Evolutionary conservation across 805 yeast species (phyloP), one percentile per base, ranked within the genome.

Genomic region (Starmerella roubikii): DNA sequence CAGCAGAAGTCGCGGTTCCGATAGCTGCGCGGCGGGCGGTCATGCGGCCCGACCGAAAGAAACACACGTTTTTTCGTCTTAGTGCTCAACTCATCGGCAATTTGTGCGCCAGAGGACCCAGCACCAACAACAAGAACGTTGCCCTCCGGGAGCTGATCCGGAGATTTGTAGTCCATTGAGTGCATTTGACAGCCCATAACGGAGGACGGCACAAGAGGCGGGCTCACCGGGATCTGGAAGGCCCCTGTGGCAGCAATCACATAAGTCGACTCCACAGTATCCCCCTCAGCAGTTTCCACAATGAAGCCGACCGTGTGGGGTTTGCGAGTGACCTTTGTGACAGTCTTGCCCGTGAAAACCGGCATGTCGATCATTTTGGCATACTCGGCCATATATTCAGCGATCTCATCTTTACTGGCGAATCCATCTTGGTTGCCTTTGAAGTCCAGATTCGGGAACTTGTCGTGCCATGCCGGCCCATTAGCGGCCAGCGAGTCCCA

Each of bases 401-500:
- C 40, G 4, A 45, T 32, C 27, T 11, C 19, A 10, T 42, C 47
- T 31, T 45, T 45, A 20, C 30, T 8, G 11, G 30, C 42, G 17
- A 45, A 45, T 4, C 16, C 35, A 18, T 45, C 44, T 13, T 25
- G 26, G 20, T 33, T 35, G 11, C 37, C 37, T 4, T 12, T 13
- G 19, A 40, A 38, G 26, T 40, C 34, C n/a, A 42, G 37, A 9
- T 39, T 32, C 7, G 49, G 49, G 29, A 45, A 45, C 27, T 37
- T 36, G 30, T 45, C 49, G 39, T 45, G 49, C 49, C 49, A 45
- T 4, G 47, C 46, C 3, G 49, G 49, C 7, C 49, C 49, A 32
- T 45, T 45, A 16, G 49, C 45, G 9, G 37, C 45, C 17, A 45
- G 35, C 13, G 49, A 45, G 34, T 45, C 47, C 49, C 49, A 45